Evolutionary conservation across 306 rosid genomes (phyloP).

Genomic region (Medicago truncatula): MtrunA17r5.0-ANR NC_053042.1:37263501-37264000

Average conservation of each 20-base stretch:
- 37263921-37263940: not conserved
- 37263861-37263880: not conserved
- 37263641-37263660: conserved; percentile 12
- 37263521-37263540: too few species aligned
- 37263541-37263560: too few species aligned
- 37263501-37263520: too few species aligned
- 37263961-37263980: not conserved
- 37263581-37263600: too few species aligned
- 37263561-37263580: too few species aligned
- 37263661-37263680: not conserved
- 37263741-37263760: conserved; percentile 3
- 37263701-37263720: conserved; percentile 19
- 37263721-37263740: not conserved
- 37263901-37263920: not conserved
- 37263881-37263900: not conserved
- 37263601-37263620: not conserved
- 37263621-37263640: not conserved
- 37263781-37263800: not conserved
- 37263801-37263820: conserved; percentile 4
- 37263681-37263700: conserved; percentile 16
- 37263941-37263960: not conserved
- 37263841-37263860: not conserved
- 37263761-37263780: conserved; percentile 22
- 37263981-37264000: not conserved
- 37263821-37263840: not conserved